Evolutionary conservation across 768 basidiomycete species (phyloP).

Genomic region (Sporobolomyces phaffii): DNA sequence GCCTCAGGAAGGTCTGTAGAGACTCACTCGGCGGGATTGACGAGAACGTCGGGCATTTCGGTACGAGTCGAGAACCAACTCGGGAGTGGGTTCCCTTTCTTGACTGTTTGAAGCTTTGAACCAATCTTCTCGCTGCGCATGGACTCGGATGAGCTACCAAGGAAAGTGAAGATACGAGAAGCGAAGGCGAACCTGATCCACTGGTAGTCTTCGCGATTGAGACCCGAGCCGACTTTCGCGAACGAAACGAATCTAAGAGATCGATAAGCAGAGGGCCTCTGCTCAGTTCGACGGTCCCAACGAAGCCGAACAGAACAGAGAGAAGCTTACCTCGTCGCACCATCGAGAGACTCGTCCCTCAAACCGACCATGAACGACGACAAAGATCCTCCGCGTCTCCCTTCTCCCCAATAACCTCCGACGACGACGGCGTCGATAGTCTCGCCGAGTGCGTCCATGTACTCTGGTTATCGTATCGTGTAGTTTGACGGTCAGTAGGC

Average conservation of each 20-base stretch:
- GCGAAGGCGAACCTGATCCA: conserved; percentile 56
- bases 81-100: conserved; percentile 61
- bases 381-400: conserved; percentile 78
- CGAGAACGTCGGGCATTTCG: conserved; percentile 83
- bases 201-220: conserved; percentile 76
- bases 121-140: conserved; percentile 56
- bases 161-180: not conserved
- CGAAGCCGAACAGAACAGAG: not conserved
- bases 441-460: conserved; percentile 78
- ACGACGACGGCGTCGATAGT: conserved; percentile 87
- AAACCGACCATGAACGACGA: conserved; percentile 86
- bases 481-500: conserved; percentile 72
- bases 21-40: conserved; percentile 77
- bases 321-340: conserved; percentile 64
- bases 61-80: conserved; percentile 57
- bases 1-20: not conserved
- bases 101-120: conserved; percentile 62
- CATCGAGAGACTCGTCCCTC: conserved; percentile 43
- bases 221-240: conserved; percentile 80
- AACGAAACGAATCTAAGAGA: conserved; percentile 69
- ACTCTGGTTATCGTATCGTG: conserved; percentile 50
- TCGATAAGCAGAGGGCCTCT: not conserved
- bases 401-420: conserved; percentile 81
- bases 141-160: too few species aligned
- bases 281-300: not conserved